These are phyloP conservation scores for Sporothrix pallida DNA, from an alignment of 2,329 filamentous ascomycete genomes.

Conservation along the genomic window DNA sequence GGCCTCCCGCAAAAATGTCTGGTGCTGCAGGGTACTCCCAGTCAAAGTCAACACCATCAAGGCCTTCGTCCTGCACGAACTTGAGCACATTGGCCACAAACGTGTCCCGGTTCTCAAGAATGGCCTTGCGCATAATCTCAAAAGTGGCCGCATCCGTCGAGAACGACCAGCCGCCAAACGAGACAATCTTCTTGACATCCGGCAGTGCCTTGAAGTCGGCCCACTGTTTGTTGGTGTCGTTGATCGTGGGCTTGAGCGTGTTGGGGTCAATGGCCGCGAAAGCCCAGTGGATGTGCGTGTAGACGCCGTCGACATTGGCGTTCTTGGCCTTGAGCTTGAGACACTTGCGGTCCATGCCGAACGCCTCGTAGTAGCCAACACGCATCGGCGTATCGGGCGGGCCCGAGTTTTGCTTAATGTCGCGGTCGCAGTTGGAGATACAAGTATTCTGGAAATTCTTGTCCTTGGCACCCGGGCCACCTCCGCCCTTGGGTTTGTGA, in stretches of 20 bases:
- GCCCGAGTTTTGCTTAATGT: slow-evolving; percentile 40
- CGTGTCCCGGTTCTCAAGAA: slow-evolving; percentile 25
- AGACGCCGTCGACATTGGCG: slow-evolving; percentile 33
- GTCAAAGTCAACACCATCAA: slow-evolving; percentile 35
- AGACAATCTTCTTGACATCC: slow-evolving; percentile 48
- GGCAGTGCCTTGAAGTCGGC: slow-evolving; percentile 42
- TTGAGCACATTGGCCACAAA: slow-evolving; percentile 31
- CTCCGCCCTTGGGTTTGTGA: slow-evolving; percentile 9
- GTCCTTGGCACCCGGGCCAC: slow-evolving; percentile 24
- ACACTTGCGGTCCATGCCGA: slow-evolving; percentile 43
- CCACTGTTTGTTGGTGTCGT: slow-evolving; percentile 41
- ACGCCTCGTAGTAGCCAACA: slow-evolving; percentile 48
- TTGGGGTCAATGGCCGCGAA: slow-evolving; percentile 42
- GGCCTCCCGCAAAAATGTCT: slow-evolving; percentile 39
- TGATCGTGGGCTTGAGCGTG: slow-evolving; percentile 39
- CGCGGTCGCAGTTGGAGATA: slow-evolving; percentile 49
- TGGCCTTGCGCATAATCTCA: slow-evolving; percentile 44
- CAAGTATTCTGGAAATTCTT: slow-evolving; percentile 27
- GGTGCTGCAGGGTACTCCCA: slow-evolving; percentile 36
- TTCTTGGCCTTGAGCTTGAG: slow-evolving; percentile 41
- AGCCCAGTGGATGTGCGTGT: slow-evolving; percentile 44
- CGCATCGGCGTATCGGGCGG: neutral
- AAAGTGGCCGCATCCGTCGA: slow-evolving; percentile 47
- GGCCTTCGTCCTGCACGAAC: slow-evolving; percentile 24
- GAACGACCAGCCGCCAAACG: slow-evolving; percentile 54